A percentile compares a stretch with the other conserved stretches of the same genome.
Evolutionary conservation across 2,329 filamentous ascomycete genomes (phyloP).

Genomic region (Lachnellula hyalina): DNA sequence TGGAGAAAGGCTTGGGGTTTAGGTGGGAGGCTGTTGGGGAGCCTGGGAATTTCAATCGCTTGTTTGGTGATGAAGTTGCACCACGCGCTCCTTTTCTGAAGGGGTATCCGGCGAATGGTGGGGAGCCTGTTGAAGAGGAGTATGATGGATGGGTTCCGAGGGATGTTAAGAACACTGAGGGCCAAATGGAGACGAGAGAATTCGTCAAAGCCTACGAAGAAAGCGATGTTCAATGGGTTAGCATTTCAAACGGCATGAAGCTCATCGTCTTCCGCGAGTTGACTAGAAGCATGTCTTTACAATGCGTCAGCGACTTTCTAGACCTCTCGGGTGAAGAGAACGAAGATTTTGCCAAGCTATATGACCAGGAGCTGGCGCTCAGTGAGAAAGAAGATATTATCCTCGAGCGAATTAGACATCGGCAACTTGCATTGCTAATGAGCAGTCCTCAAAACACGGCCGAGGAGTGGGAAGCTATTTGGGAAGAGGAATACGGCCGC

Average conservation of each 20-base stretch:
- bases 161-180: neutral
- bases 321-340: neutral
- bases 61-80: neutral
- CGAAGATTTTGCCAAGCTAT: neutral
- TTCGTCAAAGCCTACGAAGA: neutral
- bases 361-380: neutral
- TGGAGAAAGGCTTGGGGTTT: no score
- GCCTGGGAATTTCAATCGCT: neutral
- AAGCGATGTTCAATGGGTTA: constrained; percentile 11
- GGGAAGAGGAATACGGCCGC: neutral
- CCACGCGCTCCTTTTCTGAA: neutral
- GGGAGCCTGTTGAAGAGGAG: neutral
- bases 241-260: constrained; percentile 20
- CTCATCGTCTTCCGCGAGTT: constrained; percentile 21
- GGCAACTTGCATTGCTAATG: neutral
- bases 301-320: neutral
- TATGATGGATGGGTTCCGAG: neutral
- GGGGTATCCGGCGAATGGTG: neutral
- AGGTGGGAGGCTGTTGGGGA: neutral
- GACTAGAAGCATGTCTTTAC: constrained; percentile 10
- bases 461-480: neutral
- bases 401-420: neutral
- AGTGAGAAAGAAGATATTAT: neutral
- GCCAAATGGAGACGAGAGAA: neutral
- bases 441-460: neutral